Evolutionary conservation across 2,329 filamentous ascomycete genomes (phyloP).

Genomic region (Claviceps spartinae): DNA sequence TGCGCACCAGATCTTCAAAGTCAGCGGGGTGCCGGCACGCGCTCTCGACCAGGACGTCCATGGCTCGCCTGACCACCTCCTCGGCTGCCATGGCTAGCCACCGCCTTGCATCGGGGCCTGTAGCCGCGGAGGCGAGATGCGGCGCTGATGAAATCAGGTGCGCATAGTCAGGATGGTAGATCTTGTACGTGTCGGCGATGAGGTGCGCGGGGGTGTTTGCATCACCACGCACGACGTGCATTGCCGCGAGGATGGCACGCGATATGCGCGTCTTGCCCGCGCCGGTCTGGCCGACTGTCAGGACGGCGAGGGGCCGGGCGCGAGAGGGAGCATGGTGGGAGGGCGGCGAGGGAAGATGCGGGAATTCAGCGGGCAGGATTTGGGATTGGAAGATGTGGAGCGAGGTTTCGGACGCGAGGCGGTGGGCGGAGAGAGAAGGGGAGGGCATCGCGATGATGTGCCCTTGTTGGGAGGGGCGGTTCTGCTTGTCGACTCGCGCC

Average conservation of each 20-base stretch:
- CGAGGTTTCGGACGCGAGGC: conserved; percentile 18
- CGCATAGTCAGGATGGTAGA: conserved; percentile 29
- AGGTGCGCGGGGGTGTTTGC: conserved; percentile 22
- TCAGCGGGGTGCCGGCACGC: conserved; percentile 31
- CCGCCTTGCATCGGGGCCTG: conserved; percentile 26
- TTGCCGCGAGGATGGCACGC: conserved; percentile 22
- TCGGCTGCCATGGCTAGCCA: conserved; percentile 29
- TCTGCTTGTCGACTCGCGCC: background rate
- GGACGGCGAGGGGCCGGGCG: conserved; percentile 23
- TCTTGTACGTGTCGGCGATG: conserved; percentile 36
- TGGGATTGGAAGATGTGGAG: conserved; percentile 17
- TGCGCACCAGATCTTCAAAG: conserved; percentile 21
- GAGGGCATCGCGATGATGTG: conserved; percentile 3
- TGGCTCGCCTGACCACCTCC: conserved; percentile 17
- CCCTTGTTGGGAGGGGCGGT: background rate
- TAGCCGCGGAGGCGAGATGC: conserved; percentile 24
- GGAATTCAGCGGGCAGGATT: conserved; percentile 22
- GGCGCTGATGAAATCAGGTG: conserved; percentile 18
- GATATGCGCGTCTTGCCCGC: conserved; percentile 33
- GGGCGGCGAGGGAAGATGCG: conserved; percentile 1
- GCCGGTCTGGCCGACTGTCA: conserved; percentile 34
- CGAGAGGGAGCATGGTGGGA: conserved; percentile 4
- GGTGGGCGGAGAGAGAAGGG: conserved; percentile 15
- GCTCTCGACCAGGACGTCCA: conserved; percentile 29
- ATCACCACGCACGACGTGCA: conserved; percentile 10